Conservation (phyloP, 2,329 filamentous ascomycete species). For the Colletotrichum simmondsii region DNA sequence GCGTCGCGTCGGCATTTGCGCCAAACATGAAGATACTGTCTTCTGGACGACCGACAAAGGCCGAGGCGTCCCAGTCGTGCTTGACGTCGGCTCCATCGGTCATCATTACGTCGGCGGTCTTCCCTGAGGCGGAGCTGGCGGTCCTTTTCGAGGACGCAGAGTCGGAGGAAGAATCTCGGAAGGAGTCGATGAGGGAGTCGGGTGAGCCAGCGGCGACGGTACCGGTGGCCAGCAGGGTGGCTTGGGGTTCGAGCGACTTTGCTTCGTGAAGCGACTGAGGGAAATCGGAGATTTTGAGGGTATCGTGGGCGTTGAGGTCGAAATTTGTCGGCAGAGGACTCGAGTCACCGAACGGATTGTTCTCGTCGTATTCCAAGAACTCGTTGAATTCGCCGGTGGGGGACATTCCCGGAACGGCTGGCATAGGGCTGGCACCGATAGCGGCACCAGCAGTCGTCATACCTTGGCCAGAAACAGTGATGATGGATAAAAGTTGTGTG, state of each 20-base stretch:
- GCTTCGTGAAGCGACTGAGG: slow-evolving; percentile 33
- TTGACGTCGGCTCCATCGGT: slow-evolving; percentile 51
- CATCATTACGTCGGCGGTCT: slow-evolving; percentile 58
- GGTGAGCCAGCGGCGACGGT: slow-evolving; percentile 51
- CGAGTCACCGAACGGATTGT: slow-evolving; percentile 47
- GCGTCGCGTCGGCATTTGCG: slow-evolving; percentile 39
- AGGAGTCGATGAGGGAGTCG: slow-evolving; percentile 54
- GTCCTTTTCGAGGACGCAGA: slow-evolving; percentile 62
- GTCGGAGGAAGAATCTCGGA: slow-evolving; percentile 63
- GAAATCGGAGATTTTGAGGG: slow-evolving; percentile 45
- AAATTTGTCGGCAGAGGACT: slow-evolving; percentile 41
- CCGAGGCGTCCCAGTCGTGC: slow-evolving; percentile 52
- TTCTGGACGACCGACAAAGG: slow-evolving; percentile 48
- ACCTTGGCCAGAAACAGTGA: slow-evolving; percentile 31
- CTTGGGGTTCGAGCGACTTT: slow-evolving; percentile 30
- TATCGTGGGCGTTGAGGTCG: slow-evolving; percentile 51
- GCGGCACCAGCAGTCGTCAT: slow-evolving; percentile 39
- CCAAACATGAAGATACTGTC: slow-evolving; percentile 49
- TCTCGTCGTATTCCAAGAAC: slow-evolving; percentile 48
- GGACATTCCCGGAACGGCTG: slow-evolving; percentile 49
- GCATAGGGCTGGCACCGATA: slow-evolving; percentile 49
- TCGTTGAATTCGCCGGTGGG: slow-evolving; percentile 43
- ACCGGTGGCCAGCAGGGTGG: slow-evolving; percentile 33
- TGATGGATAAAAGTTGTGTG: slow-evolving; percentile 9
- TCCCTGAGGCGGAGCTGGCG: slow-evolving; percentile 57